Percentiles rank a stretch among this genome's conserved stretches.
phyloP scores from a whole-genome alignment of 768 basidiomycete species.

The Suillus hirtellus region DNA sequence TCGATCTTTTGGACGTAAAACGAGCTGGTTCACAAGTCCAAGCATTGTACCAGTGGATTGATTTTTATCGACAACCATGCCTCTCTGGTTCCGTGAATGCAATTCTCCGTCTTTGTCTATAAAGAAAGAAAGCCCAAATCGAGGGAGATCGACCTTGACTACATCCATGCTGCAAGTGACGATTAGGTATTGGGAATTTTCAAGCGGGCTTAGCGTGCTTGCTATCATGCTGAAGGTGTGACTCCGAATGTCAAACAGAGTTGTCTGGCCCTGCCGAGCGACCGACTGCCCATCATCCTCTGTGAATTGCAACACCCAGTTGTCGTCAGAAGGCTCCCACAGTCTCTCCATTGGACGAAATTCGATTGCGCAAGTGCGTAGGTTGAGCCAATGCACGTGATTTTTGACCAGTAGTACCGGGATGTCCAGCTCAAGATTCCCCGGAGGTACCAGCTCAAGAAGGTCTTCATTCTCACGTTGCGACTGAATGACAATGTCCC shows the following conservation, averaged over 20 bases:
- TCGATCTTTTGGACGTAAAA: constrained; percentile 32
- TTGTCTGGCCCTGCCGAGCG: neutral
- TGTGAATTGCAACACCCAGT: constrained; percentile 19
- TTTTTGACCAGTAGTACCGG: constrained; percentile 19
- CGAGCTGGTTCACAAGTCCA: constrained; percentile 38
- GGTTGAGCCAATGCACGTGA: constrained; percentile 26
- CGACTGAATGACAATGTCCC: neutral
- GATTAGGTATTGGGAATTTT: constrained; percentile 17
- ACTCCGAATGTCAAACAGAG: constrained; percentile 22
- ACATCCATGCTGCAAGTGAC: constrained; percentile 21
- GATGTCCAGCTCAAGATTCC: constrained; percentile 19
- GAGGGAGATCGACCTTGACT: constrained; percentile 32
- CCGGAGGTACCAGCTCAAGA: constrained; percentile 19
- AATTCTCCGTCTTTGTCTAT: constrained; percentile 28
- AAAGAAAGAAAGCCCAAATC: constrained; percentile 39
- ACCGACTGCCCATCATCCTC: constrained; percentile 3
- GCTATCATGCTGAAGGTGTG: constrained; percentile 22
- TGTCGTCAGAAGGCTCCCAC: constrained; percentile 19
- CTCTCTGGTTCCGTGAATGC: constrained; percentile 38
- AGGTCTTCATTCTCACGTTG: constrained; percentile 11
- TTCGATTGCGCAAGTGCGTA: constrained; percentile 17
- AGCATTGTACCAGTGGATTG: constrained; percentile 43
- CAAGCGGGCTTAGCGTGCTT: constrained; percentile 16
- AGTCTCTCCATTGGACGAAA: constrained; percentile 17
- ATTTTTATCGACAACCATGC: constrained; percentile 37